A percentile compares a stretch with the other conserved stretches of the same genome.
phyloP scores from a whole-genome alignment of 106 monocot species.

The Dactylorhiza incarnata region DNA sequence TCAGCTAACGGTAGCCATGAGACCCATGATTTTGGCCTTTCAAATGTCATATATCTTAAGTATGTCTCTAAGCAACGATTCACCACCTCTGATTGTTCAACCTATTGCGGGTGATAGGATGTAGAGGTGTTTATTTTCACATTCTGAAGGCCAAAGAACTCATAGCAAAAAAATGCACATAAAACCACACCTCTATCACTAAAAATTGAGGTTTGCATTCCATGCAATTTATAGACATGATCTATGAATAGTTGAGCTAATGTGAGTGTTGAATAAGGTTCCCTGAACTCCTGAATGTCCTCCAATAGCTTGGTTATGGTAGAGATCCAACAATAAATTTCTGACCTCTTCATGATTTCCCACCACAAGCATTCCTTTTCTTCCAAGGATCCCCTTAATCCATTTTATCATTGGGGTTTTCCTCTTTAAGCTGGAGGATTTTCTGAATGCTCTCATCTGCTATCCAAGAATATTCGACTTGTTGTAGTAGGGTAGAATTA shows the following conservation, averaged over 20 bases:
- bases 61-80: neutral
- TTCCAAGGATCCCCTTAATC: no score
- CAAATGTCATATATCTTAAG: neutral
- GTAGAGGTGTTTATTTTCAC: neutral
- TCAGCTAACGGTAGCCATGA: neutral
- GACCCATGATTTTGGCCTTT: neutral
- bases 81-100: neutral
- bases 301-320: no score
- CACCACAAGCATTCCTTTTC: no score
- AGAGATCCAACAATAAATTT: no score
- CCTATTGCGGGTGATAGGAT: neutral
- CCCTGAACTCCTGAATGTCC: no score
- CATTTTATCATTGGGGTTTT: no score
- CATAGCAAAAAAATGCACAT: neutral
- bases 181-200: slow-evolving; percentile 1
- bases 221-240: neutral
- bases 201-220: neutral
- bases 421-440: no score
- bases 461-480: no score
- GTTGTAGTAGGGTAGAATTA: no score
- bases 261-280: neutral
- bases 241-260: slow-evolving; percentile 3
- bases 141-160: neutral
- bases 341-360: no score
- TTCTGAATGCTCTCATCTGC: no score